Conservation (phyloP, 2,329 filamentous ascomycete species). For the Arthrobotrys conoides region DNA sequence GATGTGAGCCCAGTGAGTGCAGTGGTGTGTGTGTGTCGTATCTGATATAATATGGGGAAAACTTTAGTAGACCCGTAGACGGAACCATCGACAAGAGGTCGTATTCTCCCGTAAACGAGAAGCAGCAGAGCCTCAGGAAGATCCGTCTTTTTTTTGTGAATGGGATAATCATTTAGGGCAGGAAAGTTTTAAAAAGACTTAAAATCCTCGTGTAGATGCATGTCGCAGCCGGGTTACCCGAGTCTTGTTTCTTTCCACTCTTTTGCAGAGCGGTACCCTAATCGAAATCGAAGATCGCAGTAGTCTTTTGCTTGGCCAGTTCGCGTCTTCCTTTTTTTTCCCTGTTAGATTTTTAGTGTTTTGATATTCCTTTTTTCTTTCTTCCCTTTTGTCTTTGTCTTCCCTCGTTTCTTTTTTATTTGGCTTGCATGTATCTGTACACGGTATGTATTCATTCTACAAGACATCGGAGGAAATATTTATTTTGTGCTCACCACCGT, state of each 20-base stretch:
- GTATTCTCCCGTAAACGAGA: constrained; percentile 58
- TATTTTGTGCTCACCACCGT: constrained; percentile 7
- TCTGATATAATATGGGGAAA: constrained; percentile 30
- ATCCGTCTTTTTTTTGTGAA: constrained; percentile 21
- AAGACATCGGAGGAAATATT: constrained; percentile 13
- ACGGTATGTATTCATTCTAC: constrained; percentile 6
- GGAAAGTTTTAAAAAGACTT: constrained; percentile 26
- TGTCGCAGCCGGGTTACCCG: constrained; percentile 58
- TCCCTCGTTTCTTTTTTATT: constrained; percentile 13
- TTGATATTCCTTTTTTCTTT: constrained; percentile 10
- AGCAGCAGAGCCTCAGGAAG: constrained; percentile 54
- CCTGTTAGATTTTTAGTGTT: not conserved
- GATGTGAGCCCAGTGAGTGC: not conserved
- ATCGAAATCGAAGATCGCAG: constrained; percentile 22
- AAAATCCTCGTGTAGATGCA: constrained; percentile 28
- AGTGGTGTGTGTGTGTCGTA: constrained; percentile 12
- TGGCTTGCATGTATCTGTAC: constrained; percentile 5
- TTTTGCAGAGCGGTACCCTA: constrained; percentile 10
- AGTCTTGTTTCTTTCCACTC: constrained; percentile 31
- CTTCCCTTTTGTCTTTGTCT: not conserved
- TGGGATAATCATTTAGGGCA: constrained; percentile 32
- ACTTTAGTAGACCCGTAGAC: constrained; percentile 35
- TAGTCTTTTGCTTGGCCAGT: constrained; percentile 3
- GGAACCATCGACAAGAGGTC: constrained; percentile 38
- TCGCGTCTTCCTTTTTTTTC: constrained; percentile 4